Percentiles rank a stretch among this genome's conserved stretches.
Evolutionary conservation across 495 filamentous ascomycete species (phyloP).

Genomic region (Saxophila tyrrhenica): DNA sequence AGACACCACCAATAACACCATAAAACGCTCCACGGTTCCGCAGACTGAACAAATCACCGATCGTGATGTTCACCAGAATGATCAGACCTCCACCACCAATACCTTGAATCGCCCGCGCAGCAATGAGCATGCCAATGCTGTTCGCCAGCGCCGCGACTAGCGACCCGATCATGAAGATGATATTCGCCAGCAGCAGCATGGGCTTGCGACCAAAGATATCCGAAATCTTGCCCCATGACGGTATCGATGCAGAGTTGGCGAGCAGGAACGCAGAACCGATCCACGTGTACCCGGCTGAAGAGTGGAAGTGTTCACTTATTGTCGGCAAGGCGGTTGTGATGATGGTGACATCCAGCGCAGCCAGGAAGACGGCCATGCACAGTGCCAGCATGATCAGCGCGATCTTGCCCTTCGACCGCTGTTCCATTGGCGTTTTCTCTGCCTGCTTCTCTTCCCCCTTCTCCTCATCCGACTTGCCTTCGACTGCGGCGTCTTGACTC

Average conservation of each 20-base stretch:
- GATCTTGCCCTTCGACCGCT: conserved; percentile 26
- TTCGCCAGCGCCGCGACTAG: conserved; percentile 57
- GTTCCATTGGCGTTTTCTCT: conserved; percentile 1
- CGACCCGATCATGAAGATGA: conserved; percentile 64
- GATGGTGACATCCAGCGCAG: conserved; percentile 33
- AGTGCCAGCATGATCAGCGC: conserved; percentile 31
- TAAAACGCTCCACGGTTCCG: conserved; percentile 36
- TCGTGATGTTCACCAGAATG: conserved; percentile 68
- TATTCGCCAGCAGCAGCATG: conserved; percentile 60
- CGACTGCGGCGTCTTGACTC: conserved; percentile 4
- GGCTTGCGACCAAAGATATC: conserved; percentile 83
- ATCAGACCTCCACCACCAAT: conserved; percentile 74
- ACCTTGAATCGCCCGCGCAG: conserved; percentile 67
- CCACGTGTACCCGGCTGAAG: conserved; percentile 42
- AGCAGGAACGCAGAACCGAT: conserved; percentile 46
- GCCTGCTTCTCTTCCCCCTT: conserved; percentile 3
- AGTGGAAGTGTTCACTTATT: conserved; percentile 37
- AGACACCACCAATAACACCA: conserved; percentile 33
- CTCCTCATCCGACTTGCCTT: conserved; percentile 10
- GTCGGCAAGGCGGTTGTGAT: conserved; percentile 42
- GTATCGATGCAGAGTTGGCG: conserved; percentile 55
- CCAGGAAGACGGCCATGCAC: conserved; percentile 31
- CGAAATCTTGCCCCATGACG: conserved; percentile 71
- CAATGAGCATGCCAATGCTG: conserved; percentile 63
- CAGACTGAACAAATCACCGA: conserved; percentile 71